phyloP scores from a whole-genome alignment of 805 yeast species.

The Wickerhamiella lipophila region DNA sequence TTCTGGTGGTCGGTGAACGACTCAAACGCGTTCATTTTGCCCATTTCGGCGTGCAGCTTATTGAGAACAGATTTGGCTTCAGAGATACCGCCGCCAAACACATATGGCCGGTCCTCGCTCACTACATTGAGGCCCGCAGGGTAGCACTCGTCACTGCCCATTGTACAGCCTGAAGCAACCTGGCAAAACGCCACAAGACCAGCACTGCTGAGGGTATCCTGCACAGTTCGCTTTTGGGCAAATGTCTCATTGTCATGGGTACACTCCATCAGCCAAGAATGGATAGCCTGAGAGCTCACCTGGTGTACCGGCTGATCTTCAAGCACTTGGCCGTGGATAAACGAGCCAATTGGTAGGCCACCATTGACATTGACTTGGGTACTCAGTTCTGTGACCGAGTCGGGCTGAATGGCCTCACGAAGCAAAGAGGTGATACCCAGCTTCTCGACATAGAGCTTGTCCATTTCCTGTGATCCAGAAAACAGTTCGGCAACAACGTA shows the following conservation, averaged over 20 bases:
- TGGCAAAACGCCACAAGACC: slow-evolving; percentile 88
- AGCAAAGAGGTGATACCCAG: slow-evolving; percentile 80
- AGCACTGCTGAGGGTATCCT: slow-evolving; percentile 89
- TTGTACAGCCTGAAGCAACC: slow-evolving; percentile 86
- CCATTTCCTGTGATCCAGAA: slow-evolving; percentile 85
- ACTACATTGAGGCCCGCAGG: slow-evolving; percentile 76
- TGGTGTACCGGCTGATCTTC: slow-evolving; percentile 30
- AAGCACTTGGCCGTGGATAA: slow-evolving; percentile 58
- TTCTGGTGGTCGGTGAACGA: slow-evolving; percentile 92
- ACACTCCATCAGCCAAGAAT: slow-evolving; percentile 93
- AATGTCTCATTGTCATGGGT: slow-evolving; percentile 94
- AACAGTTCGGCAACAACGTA: slow-evolving; percentile 92
- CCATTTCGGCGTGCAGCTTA: slow-evolving; percentile 29
- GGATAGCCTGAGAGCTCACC: slow-evolving; percentile 63
- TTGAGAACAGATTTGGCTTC: slow-evolving; percentile 41
- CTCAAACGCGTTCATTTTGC: slow-evolving; percentile 54
- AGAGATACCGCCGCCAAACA: slow-evolving; percentile 52
- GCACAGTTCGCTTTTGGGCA: slow-evolving; percentile 76
- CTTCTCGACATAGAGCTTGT: slow-evolving; percentile 78
- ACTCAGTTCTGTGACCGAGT: slow-evolving; percentile 77
- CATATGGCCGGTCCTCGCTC: slow-evolving; percentile 53
- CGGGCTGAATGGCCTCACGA: slow-evolving; percentile 96
- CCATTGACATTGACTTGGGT: slow-evolving; percentile 83
- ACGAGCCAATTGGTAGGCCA: slow-evolving; percentile 90
- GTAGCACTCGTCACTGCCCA: slow-evolving; percentile 88